A percentile compares a stretch with the other conserved stretches of the same genome.
Evolutionary conservation across 768 basidiomycete genomes (phyloP).

Genomic region (Amanita pseudoporphyria): DNA sequence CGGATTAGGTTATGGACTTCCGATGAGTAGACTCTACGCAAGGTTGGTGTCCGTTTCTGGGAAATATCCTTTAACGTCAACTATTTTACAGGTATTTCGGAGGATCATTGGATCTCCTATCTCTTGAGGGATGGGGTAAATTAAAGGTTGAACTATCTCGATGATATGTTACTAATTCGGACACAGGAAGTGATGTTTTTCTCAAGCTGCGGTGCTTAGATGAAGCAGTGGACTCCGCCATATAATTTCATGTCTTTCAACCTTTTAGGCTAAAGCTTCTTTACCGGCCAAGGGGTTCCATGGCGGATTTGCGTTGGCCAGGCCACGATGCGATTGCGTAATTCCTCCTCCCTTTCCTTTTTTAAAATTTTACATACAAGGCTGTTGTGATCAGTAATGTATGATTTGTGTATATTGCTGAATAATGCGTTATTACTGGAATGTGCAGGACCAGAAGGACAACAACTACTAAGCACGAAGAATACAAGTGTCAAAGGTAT

Average conservation of each 20-base stretch:
- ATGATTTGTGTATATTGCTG: constrained; percentile 19
- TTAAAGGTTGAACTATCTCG: constrained; percentile 13
- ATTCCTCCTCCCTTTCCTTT: too few relatives aligned
- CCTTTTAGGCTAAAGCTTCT: too few relatives aligned
- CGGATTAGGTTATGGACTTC: constrained; percentile 79
- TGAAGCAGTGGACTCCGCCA: constrained; percentile 36
- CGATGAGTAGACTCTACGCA: constrained; percentile 70
- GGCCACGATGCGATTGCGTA: too few relatives aligned
- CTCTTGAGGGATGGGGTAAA: constrained; percentile 76
- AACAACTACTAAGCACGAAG: constrained; percentile 24
- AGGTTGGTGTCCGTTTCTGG: constrained; percentile 26
- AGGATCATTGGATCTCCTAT: constrained; percentile 72
- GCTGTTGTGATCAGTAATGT: not conserved
- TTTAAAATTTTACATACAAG: not conserved
- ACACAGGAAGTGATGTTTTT: constrained; percentile 38
- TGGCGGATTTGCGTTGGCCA: too few relatives aligned
- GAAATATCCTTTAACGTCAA: constrained; percentile 2
- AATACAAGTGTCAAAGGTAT: constrained; percentile 32
- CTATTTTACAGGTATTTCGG: constrained; percentile 61
- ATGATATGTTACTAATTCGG: constrained; percentile 6
- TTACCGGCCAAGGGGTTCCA: too few relatives aligned
- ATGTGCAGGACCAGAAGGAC: constrained; percentile 23
- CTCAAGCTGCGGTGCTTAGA: constrained; percentile 40
- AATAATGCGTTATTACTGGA: constrained; percentile 23
- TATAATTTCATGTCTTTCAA: too few relatives aligned